Base-by-base conservation (phyloP, 768 basidiomycete genomes). In the Ramaria rubella region DNA sequence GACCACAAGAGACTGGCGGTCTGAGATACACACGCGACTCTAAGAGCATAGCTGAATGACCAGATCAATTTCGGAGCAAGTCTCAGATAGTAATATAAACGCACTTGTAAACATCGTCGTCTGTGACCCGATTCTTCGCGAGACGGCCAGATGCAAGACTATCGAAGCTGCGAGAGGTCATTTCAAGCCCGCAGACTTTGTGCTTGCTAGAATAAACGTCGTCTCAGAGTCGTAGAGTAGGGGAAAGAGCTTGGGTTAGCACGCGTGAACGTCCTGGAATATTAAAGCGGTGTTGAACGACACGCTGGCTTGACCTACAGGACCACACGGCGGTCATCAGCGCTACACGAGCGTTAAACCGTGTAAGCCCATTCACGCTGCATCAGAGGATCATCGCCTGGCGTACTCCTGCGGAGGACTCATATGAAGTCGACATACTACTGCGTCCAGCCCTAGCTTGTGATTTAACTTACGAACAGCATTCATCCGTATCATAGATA, bases 41-140 rank as follows among this genome's bases (percentile, higher is more conserved):
- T 83, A 45, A 94, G 77, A 36, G 80, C 81, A 81, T 88, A 90
- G 62, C 91, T 94, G 59, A 15, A 36, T 55, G 34, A 23, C 43
- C 6, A 21, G 36, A 62, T 60, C 34, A 62, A 9, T 26, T 57
- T 44, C 30, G 43, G 45, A 42, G 58, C 26, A 38, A 31, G 33
- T 29, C n/a, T 23, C 29, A 36, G 34, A 14, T 8, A 44, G 26
- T 57, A 63, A 21, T 24, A 43, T 54, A 40, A 3, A 70, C 82
- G 62, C 69, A 93, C 90, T 88, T 82, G 74, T 89, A 90, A 63
- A 93, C 74, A 67, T 93, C 90, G 57, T 92, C 89, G 63, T 93
- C 90, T 26, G 85, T 81, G 50, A 91, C 82, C 60, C 85, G 80
- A 72, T 87, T 80, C 68, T 85, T 86, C 61, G 86, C 85, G 60